Percentiles rank a stretch among this genome's conserved stretches.
These are phyloP conservation scores for Suhomyces taliae DNA, from an alignment of 1,139 yeast genomes.

Conservation along the genomic window DNA sequence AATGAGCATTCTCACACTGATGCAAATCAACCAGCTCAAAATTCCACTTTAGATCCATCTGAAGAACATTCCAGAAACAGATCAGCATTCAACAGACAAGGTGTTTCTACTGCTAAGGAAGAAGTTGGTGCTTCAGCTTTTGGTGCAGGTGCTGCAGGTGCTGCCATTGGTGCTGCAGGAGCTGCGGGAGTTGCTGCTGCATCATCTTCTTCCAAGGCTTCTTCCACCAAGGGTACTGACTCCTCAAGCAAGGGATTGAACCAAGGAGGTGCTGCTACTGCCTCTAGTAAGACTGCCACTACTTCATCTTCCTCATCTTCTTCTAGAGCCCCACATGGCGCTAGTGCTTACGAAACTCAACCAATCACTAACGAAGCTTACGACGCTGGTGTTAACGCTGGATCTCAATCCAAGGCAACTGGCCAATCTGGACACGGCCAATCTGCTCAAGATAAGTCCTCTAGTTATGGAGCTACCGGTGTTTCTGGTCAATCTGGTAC, in stretches of 20 bases:
- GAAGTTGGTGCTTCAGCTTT: conserved; percentile 9
- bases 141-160: conserved; percentile 7
- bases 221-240: neutral
- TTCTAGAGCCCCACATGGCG: neutral
- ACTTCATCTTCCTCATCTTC: neutral
- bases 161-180: conserved; percentile 12
- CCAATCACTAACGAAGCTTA: conserved; percentile 19
- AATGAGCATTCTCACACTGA: neutral
- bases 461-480: neutral
- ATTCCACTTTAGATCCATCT: conserved; percentile 20
- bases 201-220: neutral
- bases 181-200: neutral
- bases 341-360: neutral
- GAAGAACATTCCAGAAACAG: conserved; percentile 30
- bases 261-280: too few species aligned
- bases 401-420: neutral
- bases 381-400: conserved; percentile 14
- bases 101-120: conserved; percentile 19
- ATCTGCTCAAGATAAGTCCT: neutral
- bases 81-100: conserved; percentile 31
- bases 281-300: too few species aligned
- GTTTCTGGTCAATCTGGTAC: neutral
- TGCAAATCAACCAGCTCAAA: neutral
- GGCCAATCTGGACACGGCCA: neutral
- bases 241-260: too few species aligned